Conservation (phyloP, 2,329 filamentous ascomycete genomes). For the Alternaria metachromatica region DNA sequence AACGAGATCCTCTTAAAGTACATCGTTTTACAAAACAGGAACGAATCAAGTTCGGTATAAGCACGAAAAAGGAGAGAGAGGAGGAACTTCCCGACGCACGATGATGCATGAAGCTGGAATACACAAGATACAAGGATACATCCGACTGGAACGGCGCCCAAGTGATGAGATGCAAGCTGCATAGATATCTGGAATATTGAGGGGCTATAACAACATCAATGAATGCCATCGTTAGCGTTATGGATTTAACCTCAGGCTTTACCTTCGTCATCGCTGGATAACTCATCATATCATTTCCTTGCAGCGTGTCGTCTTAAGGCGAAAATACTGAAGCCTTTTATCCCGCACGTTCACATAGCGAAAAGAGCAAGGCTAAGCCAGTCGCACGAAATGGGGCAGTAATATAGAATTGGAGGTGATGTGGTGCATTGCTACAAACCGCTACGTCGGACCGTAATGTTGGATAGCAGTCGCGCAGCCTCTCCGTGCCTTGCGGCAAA, state of each 20-base stretch:
- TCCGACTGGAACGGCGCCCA: neutral
- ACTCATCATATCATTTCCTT: neutral
- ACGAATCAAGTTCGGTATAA: no score
- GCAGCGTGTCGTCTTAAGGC: neutral
- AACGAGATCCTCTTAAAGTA: no score
- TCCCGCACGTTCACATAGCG: neutral
- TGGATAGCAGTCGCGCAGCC: constrained; percentile 5
- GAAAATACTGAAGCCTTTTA: neutral
- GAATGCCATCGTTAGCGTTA: no score
- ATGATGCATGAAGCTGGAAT: neutral
- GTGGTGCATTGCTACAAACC: neutral
- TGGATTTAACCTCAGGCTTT: no score
- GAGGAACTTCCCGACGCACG: no score
- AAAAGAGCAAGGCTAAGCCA: neutral
- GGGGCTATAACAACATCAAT: neutral
- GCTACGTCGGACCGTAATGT: constrained; percentile 2
- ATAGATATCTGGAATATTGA: neutral
- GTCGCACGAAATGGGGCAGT: neutral
- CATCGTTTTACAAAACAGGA: no score
- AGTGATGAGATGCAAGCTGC: neutral
- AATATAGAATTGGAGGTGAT: neutral
- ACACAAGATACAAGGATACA: neutral
- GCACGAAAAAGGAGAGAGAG: no score
- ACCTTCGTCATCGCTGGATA: neutral
- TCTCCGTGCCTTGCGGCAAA: constrained; percentile 7